Percentiles rank a stretch among this genome's conserved stretches.
Conservation (phyloP, 257 asterid genomes). For the Eustoma russellianum region DNA sequence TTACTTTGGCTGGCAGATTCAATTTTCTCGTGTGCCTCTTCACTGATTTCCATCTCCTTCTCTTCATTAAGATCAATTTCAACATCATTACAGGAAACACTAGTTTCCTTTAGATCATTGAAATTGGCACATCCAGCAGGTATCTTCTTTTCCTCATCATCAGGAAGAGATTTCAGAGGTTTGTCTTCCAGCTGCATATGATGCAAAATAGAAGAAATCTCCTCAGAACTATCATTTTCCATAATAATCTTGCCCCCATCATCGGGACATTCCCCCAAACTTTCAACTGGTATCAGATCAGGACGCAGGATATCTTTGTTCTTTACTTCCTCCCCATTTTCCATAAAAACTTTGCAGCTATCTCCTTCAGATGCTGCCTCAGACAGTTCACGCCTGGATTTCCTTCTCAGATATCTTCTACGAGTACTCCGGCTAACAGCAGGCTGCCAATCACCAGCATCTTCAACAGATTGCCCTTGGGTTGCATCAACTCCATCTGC, state of each 20-base stretch:
- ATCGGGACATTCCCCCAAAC: constrained; percentile 13
- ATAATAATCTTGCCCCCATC: constrained; percentile 12
- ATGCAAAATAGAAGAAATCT: constrained; percentile 35
- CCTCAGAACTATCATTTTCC: constrained; percentile 23
- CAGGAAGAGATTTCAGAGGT: constrained; percentile 18
- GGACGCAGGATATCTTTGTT: constrained; percentile 35
- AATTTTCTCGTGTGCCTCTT: constrained; percentile 26
- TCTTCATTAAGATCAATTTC: constrained; percentile 14
- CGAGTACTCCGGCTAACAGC: constrained; percentile 92
- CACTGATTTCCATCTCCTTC: constrained; percentile 17
- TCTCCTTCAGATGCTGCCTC: constrained; percentile 33
- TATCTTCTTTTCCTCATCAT: constrained; percentile 49
- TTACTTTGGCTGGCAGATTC: constrained; percentile 34
- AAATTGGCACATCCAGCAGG: constrained; percentile 12
- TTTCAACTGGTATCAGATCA: constrained; percentile 37
- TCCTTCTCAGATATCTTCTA: constrained; percentile 83
- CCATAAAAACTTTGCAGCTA: constrained; percentile 25
- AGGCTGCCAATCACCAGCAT: constrained; percentile 75
- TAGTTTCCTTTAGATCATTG: constrained; percentile 17
- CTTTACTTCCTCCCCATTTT: constrained; percentile 31
- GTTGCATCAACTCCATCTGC: constrained; percentile 91
- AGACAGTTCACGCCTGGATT: constrained; percentile 65
- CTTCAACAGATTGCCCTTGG: constrained; percentile 54
- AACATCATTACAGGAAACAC: constrained; percentile 9
- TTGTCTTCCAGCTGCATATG: constrained; percentile 56